phyloP scores from a whole-genome alignment of 805 yeast genomes.

The Candida stauntonica region DNA sequence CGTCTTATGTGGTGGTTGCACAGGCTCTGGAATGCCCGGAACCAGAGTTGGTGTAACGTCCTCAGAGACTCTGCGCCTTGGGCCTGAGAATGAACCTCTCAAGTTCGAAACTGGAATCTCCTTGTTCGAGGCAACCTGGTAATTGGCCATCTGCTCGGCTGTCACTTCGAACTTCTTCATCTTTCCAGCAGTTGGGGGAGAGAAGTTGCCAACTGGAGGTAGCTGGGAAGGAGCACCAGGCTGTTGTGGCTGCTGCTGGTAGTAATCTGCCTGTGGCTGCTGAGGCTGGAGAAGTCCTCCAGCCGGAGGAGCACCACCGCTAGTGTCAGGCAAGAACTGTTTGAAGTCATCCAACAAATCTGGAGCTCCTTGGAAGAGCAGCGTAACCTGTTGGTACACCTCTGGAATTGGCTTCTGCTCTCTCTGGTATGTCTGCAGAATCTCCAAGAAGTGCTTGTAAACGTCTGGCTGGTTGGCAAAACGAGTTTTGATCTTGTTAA shows the following conservation, averaged over 20 bases:
- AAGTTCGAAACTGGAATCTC: conserved; percentile 34
- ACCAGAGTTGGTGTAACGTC: conserved; percentile 62
- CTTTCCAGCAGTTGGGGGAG: conserved; percentile 50
- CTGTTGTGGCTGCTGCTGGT: conserved; percentile 23
- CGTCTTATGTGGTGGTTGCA: conserved; percentile 48
- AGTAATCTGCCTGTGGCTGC: conserved; percentile 21
- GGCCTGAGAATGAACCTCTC: conserved; percentile 28
- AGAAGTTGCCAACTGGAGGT: conserved; percentile 88
- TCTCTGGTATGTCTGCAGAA: conserved; percentile 92
- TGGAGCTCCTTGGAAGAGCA: conserved; percentile 86
- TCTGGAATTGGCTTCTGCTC: conserved; percentile 94
- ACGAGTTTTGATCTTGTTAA: conserved; percentile 91
- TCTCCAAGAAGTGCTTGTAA: conserved; percentile 90
- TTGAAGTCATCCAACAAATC: conserved; percentile 93
- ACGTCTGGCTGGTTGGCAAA: conserved; percentile 93
- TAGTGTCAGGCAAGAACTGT: conserved; percentile 82
- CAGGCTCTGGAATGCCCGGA: conserved; percentile 85
- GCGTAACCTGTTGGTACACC: conserved; percentile 90
- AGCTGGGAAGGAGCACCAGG: conserved; percentile 38
- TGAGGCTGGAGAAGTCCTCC: conserved; percentile 21
- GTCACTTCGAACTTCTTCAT: conserved; percentile 17
- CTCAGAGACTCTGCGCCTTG: conserved; percentile 22
- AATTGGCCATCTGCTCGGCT: conserved; percentile 11
- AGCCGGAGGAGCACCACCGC: conserved; percentile 22
- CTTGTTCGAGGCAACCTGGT: conserved; percentile 24